A percentile compares a stretch with the other conserved stretches of the same genome.
Conservation (phyloP, 2,329 filamentous ascomycete genomes). For the Colletotrichum agaves region DNA sequence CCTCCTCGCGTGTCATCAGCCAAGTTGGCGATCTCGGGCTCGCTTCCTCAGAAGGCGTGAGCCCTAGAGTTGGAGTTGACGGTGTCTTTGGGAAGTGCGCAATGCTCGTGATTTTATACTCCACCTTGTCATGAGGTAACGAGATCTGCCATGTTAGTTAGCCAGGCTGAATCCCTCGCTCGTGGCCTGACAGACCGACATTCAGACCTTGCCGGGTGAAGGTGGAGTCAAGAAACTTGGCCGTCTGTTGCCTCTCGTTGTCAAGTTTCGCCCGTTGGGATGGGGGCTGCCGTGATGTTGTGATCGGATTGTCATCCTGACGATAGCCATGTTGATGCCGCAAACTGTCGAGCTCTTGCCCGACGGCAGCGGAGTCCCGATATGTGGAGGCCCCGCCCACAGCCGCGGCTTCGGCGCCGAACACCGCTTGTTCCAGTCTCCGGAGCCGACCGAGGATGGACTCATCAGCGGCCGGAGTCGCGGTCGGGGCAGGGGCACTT, state of each 20-base stretch:
- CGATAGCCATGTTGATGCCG: neutral
- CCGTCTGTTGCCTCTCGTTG: conserved; percentile 29
- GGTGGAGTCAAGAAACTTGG: conserved; percentile 25
- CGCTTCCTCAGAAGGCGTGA: neutral
- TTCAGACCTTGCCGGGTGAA: conserved; percentile 11
- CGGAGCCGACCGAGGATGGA: conserved; percentile 42
- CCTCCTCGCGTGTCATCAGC: conserved; percentile 42
- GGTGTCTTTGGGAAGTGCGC: conserved; percentile 21
- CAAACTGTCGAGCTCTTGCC: neutral
- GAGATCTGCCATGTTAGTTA: neutral
- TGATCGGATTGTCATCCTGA: neutral
- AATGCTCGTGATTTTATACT: conserved; percentile 12
- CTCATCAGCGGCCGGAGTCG: conserved; percentile 1
- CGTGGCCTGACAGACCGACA: neutral
- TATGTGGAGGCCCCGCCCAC: conserved; percentile 6
- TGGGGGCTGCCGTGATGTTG: neutral
- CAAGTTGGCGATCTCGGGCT: conserved; percentile 1
- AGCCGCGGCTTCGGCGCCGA: conserved; percentile 18
- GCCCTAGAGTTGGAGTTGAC: neutral
- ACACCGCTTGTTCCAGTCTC: conserved; percentile 44
- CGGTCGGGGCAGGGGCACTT: neutral
- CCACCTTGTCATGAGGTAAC: neutral
- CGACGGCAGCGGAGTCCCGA: too few species aligned
- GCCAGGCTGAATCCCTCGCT: too few species aligned
- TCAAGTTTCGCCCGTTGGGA: neutral